Conservation (phyloP, 805 yeast genomes). For the Yarrowia phangngaensis region DNA sequence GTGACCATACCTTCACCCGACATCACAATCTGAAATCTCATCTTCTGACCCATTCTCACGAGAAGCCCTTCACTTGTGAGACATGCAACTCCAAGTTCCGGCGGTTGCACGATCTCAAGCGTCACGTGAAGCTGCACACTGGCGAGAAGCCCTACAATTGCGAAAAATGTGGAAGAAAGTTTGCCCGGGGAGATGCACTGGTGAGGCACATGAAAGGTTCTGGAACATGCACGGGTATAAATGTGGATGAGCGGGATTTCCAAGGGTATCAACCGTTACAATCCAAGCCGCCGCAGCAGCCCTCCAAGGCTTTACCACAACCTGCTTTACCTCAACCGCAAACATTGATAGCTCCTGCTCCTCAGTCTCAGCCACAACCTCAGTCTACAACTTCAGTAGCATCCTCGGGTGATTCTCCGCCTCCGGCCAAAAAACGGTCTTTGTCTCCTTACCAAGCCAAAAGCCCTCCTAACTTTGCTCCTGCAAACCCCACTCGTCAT, state of each 20-base stretch:
- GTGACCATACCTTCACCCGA: conserved; percentile 63
- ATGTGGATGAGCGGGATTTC: conserved; percentile 22
- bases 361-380: conserved; percentile 3
- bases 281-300: conserved; percentile 9
- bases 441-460: conserved; percentile 23
- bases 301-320: background rate
- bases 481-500: conserved; percentile 5
- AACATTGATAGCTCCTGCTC: too few relatives aligned
- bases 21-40: conserved; percentile 74
- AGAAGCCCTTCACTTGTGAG: conserved; percentile 60
- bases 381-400: too few relatives aligned
- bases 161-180: conserved; percentile 55
- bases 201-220: conserved; percentile 58
- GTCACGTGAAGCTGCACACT: conserved; percentile 71
- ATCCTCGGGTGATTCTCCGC: conserved; percentile 13
- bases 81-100: conserved; percentile 62
- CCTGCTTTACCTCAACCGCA: too few relatives aligned
- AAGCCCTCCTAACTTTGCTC: conserved; percentile 14
- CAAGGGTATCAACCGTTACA: conserved; percentile 17
- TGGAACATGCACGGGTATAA: conserved; percentile 35
- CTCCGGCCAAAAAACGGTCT: conserved; percentile 18
- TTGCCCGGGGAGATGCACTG: conserved; percentile 74
- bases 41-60: conserved; percentile 60
- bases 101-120: conserved; percentile 68
- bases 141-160: conserved; percentile 71